Evolutionary conservation across 2,329 filamentous ascomycete genomes (phyloP).

Genomic region (Pezicula neosporulosa): DNA sequence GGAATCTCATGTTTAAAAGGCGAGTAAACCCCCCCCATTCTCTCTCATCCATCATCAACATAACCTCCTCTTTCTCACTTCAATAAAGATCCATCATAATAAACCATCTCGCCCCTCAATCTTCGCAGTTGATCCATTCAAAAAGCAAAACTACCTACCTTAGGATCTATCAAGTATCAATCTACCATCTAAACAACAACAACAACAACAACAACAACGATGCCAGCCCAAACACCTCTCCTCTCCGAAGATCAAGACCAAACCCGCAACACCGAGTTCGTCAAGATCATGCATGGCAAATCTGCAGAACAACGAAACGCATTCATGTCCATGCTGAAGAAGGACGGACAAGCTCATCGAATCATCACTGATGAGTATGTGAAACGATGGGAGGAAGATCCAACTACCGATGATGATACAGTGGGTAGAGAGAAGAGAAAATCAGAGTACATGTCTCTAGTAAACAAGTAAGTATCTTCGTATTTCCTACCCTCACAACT

Average conservation of each 20-base stretch:
- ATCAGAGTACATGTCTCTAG: constrained; percentile 88
- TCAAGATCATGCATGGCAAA: constrained; percentile 75
- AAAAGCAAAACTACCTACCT: too few relatives aligned
- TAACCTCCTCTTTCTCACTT: too few relatives aligned
- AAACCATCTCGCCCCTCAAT: too few relatives aligned
- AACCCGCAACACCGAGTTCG: constrained; percentile 82
- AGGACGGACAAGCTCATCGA: constrained; percentile 74
- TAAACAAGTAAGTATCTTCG: constrained; percentile 79
- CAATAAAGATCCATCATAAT: too few relatives aligned
- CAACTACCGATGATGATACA: constrained; percentile 51
- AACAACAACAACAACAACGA: too few relatives aligned
- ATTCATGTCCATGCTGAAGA: constrained; percentile 78
- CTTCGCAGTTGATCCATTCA: too few relatives aligned
- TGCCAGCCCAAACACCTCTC: constrained; percentile 36
- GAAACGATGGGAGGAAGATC: constrained; percentile 94
- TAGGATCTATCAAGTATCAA: too few relatives aligned
- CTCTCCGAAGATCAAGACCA: constrained; percentile 85
- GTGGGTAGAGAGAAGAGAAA: constrained; percentile 59
- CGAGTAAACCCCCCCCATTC: too few relatives aligned
- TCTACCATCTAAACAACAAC: too few relatives aligned
- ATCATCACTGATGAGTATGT: constrained; percentile 88
- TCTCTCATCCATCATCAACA: too few relatives aligned
- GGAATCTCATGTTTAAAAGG: too few relatives aligned
- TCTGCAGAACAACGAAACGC: constrained; percentile 68
- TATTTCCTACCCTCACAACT: too few relatives aligned